phyloP scores from a whole-genome alignment of 2,329 filamentous ascomycete genomes.

The Albophoma yamanashiensis region DNA sequence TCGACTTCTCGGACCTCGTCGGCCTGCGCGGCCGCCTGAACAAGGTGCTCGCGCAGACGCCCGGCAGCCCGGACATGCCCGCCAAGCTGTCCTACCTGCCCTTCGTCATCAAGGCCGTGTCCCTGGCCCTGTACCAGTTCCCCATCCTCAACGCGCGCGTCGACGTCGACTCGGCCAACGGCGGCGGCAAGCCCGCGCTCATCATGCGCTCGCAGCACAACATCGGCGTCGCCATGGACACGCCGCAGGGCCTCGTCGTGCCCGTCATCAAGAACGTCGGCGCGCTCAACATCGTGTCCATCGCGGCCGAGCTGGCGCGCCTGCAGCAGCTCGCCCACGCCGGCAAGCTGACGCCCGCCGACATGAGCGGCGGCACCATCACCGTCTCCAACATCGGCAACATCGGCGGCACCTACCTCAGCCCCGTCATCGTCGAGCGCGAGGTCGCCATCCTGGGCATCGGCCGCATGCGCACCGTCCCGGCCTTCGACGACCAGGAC shows the following conservation, averaged over 20 bases:
- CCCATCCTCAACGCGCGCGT: conserved; percentile 83
- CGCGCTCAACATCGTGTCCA: conserved; percentile 61
- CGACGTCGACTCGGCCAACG: conserved; percentile 42
- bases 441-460: conserved; percentile 90
- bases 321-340: conserved; percentile 62
- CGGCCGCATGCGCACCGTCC: conserved; percentile 68
- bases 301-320: conserved; percentile 65
- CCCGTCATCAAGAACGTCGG: conserved; percentile 84
- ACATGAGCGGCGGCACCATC: conserved; percentile 81
- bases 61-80: conserved; percentile 33
- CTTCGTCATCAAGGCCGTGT: conserved; percentile 93
- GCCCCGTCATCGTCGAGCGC: conserved; percentile 79
- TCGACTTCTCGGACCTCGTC: conserved; percentile 69
- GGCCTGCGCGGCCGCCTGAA: conserved; percentile 68
- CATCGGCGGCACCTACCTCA: conserved; percentile 85
- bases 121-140: conserved; percentile 68
- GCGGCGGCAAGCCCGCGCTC: conserved; percentile 56
- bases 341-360: conserved; percentile 64
- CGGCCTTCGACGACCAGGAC: conserved; percentile 58
- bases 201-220: conserved; percentile 80
- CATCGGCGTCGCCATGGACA: conserved; percentile 93
- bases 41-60: conserved; percentile 34
- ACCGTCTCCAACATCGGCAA: conserved; percentile 95
- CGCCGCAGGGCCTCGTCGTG: conserved; percentile 76
- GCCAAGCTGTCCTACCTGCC: conserved; percentile 79